Evolutionary conservation across 2,329 filamentous ascomycete species (phyloP).

Genomic region (Dothideomycetes sp.): DNA sequence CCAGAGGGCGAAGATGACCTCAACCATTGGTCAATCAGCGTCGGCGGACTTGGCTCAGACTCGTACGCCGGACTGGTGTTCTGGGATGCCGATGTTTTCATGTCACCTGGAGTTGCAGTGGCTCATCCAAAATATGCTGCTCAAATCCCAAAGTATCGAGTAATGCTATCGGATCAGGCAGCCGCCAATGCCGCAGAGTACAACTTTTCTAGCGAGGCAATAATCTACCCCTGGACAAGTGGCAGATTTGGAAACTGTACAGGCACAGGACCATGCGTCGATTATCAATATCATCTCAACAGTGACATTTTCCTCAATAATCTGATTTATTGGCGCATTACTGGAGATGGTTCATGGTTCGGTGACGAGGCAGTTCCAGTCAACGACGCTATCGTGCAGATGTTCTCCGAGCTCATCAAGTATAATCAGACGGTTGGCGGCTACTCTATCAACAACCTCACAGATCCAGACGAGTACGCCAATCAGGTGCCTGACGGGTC

Average conservation of each 20-base stretch:
- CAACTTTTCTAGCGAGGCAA: slow-evolving; percentile 45
- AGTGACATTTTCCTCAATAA: slow-evolving; percentile 56
- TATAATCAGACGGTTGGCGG: slow-evolving; percentile 46
- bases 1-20: slow-evolving; percentile 40
- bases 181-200: slow-evolving; percentile 45
- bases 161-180: slow-evolving; percentile 48
- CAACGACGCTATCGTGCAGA: slow-evolving; percentile 51
- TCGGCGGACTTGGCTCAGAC: slow-evolving; percentile 57
- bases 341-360: slow-evolving; percentile 48
- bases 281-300: slow-evolving; percentile 63
- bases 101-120: slow-evolving; percentile 55
- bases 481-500: slow-evolving; percentile 32
- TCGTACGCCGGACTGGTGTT: slow-evolving; percentile 57
- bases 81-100: slow-evolving; percentile 58
- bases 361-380: slow-evolving; percentile 48
- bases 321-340: slow-evolving; percentile 49
- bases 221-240: slow-evolving; percentile 58
- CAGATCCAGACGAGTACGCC: slow-evolving; percentile 62
- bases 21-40: slow-evolving; percentile 46
- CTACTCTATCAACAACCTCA: slow-evolving; percentile 49
- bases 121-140: slow-evolving; percentile 51
- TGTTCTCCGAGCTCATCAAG: slow-evolving; percentile 49
- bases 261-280: slow-evolving; percentile 48
- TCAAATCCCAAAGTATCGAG: slow-evolving; percentile 54
- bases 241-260: slow-evolving; percentile 60